phyloP scores from a whole-genome alignment of 148 eudicot species.

The Limonium bicolor region DNA sequence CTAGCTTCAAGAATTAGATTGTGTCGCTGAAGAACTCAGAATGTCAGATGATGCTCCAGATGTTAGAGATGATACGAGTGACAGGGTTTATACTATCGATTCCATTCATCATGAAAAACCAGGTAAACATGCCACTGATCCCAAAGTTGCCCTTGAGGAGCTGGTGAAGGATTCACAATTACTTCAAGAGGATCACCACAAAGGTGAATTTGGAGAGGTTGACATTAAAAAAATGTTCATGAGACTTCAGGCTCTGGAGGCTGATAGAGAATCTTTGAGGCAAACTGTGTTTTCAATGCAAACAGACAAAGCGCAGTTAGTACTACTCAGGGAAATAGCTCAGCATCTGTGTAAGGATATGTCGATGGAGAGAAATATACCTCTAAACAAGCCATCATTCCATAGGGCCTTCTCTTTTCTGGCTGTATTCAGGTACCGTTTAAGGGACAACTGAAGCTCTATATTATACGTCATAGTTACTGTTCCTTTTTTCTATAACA shows the following conservation, averaged over 20 bases:
- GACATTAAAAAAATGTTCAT: slow-evolving; percentile 56
- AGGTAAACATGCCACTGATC: slow-evolving; percentile 26
- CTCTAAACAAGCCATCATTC: slow-evolving; percentile 38
- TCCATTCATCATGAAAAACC: slow-evolving; percentile 40
- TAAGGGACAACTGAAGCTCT: background rate
- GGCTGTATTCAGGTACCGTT: slow-evolving; percentile 51
- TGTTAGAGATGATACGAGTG: slow-evolving; percentile 52
- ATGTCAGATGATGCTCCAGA: slow-evolving; percentile 44
- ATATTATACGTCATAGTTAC: background rate
- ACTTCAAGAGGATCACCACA: slow-evolving; percentile 35
- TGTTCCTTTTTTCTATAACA: background rate
- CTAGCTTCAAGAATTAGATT: slow-evolving; percentile 28
- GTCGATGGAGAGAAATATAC: slow-evolving; percentile 41
- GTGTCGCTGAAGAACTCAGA: slow-evolving; percentile 26
- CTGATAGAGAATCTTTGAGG: slow-evolving; percentile 94
- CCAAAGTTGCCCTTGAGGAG: slow-evolving; percentile 26
- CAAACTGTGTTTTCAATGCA: slow-evolving; percentile 74
- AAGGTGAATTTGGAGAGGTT: slow-evolving; percentile 34
- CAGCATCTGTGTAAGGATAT: slow-evolving; percentile 79
- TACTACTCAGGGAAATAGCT: slow-evolving; percentile 87
- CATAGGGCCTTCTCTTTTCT: slow-evolving; percentile 28
- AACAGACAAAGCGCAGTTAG: slow-evolving; percentile 89
- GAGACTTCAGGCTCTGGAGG: slow-evolving; percentile 95
- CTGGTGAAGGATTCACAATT: slow-evolving; percentile 27
- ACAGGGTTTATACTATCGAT: slow-evolving; percentile 84